These are phyloP conservation scores for Poterioochromonas sp. DNA, from an alignment of 352 stramenopile species.

Conservation along the genomic window DNA sequence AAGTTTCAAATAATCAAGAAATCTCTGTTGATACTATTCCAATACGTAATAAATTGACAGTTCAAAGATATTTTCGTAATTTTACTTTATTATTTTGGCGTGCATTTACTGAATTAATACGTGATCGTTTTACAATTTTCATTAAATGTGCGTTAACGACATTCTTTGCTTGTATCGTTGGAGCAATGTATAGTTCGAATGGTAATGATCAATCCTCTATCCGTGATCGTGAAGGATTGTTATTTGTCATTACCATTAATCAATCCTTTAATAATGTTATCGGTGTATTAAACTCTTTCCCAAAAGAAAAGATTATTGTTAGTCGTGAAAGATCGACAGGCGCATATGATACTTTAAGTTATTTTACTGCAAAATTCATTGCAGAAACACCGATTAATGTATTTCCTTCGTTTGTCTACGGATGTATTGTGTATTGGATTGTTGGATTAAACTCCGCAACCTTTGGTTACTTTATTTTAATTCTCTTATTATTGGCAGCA, in stretches of 20 bases:
- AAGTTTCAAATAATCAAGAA: no score
- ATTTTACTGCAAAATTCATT: conserved; percentile 11
- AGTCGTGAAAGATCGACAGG: not conserved
- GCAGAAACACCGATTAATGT: not conserved
- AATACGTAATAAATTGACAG: not conserved
- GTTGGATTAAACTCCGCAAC: not conserved
- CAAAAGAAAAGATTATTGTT: conserved; percentile 24
- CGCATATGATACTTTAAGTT: conserved; percentile 13
- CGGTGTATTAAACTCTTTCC: not conserved
- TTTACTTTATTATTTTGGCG: not conserved
- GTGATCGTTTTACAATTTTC: not conserved
- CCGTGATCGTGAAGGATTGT: not conserved
- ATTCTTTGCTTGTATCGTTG: not conserved
- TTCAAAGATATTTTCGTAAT: not conserved
- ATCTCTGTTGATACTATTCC: not conserved
- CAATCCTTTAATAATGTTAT: not conserved
- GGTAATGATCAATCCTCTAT: not conserved
- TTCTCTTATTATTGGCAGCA: not conserved
- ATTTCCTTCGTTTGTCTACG: not conserved
- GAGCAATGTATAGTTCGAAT: not conserved
- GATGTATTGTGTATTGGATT: conserved; percentile 3
- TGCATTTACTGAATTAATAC: not conserved
- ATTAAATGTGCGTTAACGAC: not conserved
- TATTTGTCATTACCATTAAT: not conserved
- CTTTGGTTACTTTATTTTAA: not conserved